Base-by-base conservation (phyloP, 2,329 filamentous ascomycete species). In the Ophiostoma perfectum region DNA sequence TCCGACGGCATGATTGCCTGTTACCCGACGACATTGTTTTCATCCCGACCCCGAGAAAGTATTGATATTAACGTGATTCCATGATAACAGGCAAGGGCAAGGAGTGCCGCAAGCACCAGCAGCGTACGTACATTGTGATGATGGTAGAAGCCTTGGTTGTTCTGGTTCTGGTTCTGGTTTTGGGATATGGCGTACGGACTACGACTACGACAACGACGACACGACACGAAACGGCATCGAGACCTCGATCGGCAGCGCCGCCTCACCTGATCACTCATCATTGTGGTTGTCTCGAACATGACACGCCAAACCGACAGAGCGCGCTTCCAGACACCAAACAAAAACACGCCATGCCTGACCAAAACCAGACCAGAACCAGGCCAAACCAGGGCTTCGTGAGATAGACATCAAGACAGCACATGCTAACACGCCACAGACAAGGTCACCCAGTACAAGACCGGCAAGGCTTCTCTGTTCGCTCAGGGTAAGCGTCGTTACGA, bases 401-500 rank as follows among this genome's bases (percentile, higher is more conserved):
- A 49, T 27, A 58, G 18, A 27, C 27, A 38, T 39, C 18, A 58
- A 38, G 3, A 12, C 11, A 18, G 45, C 36, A 65, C 47, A 45
- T 16, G n/a, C 58, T 68, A 67, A 70, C 66, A 52, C 14, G 78
- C 88, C 89, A 58, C 69, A 73, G 72, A 73, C 86, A 90, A 90
- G 83, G 90, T 93, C 80, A 92, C 90, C 75, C 90, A 94, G 83
- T 94, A 94, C 88, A 94, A 74, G 73, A 77, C 77, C 67, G 78
- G 77, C 70, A 74, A 74, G 72, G 77, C 77, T 70, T 77, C 76
- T 64, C 68, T 76, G 67, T 79, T 78, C 75, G 77, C 77, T 72
- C 94, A 99, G 89, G 94, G 94, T 88, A 99, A 98, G 91, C 92
- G 94, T 84, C 93, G 94, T 90, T 98, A 98, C 86, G 72, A 72